phyloP scores from a whole-genome alignment of 192 early-diverging fungal species.

The Borealophlyctis nickersoniae region DNA sequence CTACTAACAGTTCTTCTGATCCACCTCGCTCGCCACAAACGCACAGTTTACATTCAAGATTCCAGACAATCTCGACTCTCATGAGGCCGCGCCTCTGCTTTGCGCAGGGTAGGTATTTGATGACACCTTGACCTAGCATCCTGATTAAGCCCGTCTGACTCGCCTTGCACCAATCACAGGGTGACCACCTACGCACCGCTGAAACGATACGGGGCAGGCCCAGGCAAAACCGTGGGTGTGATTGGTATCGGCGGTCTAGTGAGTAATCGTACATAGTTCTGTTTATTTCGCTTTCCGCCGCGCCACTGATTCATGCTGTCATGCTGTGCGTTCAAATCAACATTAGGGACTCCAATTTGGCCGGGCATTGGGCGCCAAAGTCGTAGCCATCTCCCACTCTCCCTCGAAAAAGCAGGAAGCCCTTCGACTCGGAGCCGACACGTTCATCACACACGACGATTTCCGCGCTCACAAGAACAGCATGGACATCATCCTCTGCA shows the following conservation, averaged over 20 bases:
- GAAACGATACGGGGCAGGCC: conserved; percentile 48
- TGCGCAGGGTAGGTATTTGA: too few species aligned
- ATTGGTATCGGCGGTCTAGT: conserved; percentile 76
- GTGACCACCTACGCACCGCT: conserved; percentile 25
- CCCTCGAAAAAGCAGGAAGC: conserved; percentile 30
- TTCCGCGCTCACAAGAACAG: conserved; percentile 36
- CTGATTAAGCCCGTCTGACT: too few species aligned
- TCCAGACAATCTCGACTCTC: conserved; percentile 55
- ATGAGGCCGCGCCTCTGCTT: conserved; percentile 69
- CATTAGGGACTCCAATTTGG: conserved; percentile 49
- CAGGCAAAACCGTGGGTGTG: conserved; percentile 66
- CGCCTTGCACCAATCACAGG: too few species aligned
- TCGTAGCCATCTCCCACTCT: conserved; percentile 29
- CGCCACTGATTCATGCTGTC: too few species aligned
- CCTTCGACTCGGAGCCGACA: conserved; percentile 25
- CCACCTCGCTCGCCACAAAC: too few species aligned
- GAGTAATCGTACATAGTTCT: too few species aligned
- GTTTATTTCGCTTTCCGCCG: too few species aligned
- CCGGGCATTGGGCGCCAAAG: conserved; percentile 42
- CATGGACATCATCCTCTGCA: conserved; percentile 33
- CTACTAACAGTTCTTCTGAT: too few species aligned
- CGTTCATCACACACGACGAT: conserved; percentile 29
- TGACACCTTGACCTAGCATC: too few species aligned
- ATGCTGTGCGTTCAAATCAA: too few species aligned
- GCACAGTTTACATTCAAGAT: conserved; percentile 38